A percentile compares a stretch with the other conserved stretches of the same genome.
These are phyloP conservation scores for Oryza nivara DNA, from an alignment of 176 grass and related monocot species.

Conservation along the genomic window DNA sequence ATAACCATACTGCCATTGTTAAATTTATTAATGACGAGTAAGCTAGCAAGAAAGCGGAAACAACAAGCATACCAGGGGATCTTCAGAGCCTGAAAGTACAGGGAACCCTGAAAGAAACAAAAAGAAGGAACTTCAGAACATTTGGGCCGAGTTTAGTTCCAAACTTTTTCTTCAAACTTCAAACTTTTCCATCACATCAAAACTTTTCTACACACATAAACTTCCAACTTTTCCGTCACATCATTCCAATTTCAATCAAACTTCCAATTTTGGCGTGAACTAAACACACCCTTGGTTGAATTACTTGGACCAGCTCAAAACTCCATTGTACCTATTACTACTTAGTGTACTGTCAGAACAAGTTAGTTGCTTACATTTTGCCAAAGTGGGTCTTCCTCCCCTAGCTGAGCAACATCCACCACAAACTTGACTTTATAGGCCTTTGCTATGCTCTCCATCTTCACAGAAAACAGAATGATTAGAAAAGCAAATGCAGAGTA, in stretches of 20 bases:
- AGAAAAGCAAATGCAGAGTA: not conserved
- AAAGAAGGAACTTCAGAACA: not conserved
- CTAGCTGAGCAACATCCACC: conserved; percentile 61
- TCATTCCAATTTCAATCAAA: no score
- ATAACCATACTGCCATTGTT: not conserved
- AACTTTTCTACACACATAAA: no score
- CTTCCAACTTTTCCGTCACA: no score
- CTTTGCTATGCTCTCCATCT: conserved; percentile 70
- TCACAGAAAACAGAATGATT: conserved; percentile 37
- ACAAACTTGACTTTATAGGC: conserved; percentile 69
- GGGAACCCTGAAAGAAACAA: conserved; percentile 59
- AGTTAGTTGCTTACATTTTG: conserved; percentile 58
- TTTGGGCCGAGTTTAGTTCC: not conserved
- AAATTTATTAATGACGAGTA: not conserved
- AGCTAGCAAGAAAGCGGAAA: conserved; percentile 1
- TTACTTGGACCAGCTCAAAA: not conserved
- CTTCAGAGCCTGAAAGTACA: conserved; percentile 59
- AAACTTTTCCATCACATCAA: no score
- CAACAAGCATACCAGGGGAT: conserved; percentile 67
- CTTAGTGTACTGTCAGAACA: conserved; percentile 1
- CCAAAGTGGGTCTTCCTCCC: conserved; percentile 59
- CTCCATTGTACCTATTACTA: not conserved
- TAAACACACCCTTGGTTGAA: not conserved
- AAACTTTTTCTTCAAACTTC: no score
- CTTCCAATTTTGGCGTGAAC: no score